phyloP scores from a whole-genome alignment of 495 filamentous ascomycete species.

The Penicillium coprophilum region DNA sequence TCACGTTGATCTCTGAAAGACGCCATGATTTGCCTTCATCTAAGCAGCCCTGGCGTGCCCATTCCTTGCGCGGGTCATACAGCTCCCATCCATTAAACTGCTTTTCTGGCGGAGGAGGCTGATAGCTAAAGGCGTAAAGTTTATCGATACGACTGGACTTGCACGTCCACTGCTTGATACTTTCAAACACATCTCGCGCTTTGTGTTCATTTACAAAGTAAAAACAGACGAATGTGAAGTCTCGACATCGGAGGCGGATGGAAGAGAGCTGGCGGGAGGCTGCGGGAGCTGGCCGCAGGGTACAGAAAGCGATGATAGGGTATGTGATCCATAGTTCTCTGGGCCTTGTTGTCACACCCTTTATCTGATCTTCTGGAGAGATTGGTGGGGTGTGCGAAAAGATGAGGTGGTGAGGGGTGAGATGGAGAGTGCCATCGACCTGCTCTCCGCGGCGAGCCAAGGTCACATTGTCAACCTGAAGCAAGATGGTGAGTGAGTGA shows the following conservation, averaged over 20 bases:
- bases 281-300: slow-evolving; percentile 67
- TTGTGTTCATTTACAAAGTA: slow-evolving; percentile 74
- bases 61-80: slow-evolving; percentile 85
- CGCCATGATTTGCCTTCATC: slow-evolving; percentile 83
- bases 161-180: slow-evolving; percentile 79
- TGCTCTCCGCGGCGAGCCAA: slow-evolving; percentile 61
- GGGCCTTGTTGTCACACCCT: slow-evolving; percentile 44
- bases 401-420: slow-evolving; percentile 66
- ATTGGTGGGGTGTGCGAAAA: slow-evolving; percentile 53
- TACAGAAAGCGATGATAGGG: slow-evolving; percentile 79
- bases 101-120: slow-evolving; percentile 69
- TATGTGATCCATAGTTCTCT: slow-evolving; percentile 91
- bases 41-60: slow-evolving; percentile 74
- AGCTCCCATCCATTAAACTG: slow-evolving; percentile 79
- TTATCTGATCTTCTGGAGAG: slow-evolving; percentile 35
- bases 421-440: slow-evolving; percentile 59
- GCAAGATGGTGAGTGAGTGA: slow-evolving; percentile 12
- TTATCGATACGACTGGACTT: slow-evolving; percentile 81
- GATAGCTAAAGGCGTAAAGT: slow-evolving; percentile 86
- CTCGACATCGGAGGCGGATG: slow-evolving; percentile 84
- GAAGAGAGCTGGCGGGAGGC: slow-evolving; percentile 72
- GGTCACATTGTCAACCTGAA: slow-evolving; percentile 61
- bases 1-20: slow-evolving; percentile 83
- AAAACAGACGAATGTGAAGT: slow-evolving; percentile 91
- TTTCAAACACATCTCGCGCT: slow-evolving; percentile 85